Evolutionary conservation across 352 stramenopile genomes (phyloP), one percentile per base, ranked within the genome.

Genomic region (Phytophthora pseudosyringae): DNA sequence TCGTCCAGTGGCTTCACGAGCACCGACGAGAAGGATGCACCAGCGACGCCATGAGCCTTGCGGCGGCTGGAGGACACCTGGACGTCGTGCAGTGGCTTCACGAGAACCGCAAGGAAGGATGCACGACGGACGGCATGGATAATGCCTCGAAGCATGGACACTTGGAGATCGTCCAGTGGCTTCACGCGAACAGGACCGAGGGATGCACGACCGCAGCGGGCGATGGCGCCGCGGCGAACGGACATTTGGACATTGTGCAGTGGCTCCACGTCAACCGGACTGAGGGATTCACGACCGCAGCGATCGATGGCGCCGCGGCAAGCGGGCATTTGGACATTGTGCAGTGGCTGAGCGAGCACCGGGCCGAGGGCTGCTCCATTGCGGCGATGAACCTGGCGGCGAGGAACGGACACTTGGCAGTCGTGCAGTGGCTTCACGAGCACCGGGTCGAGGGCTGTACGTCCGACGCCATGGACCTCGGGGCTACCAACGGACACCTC

Each of bases 401-500:
- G 11, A 67, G 31, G 16, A 71, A 67, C 36, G 64, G 64, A 35
- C 50, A 71, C 28, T 38, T 67, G 15, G n/a, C 21, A 49, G 16
- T 63, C 12, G 36, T 71, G 15, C 28, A 50, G 13, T 71, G 64
- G 64, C 28, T 71, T 13, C 64, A 71, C 52, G 38, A 41, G 39
- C 13, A 67, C 32, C 49, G 64, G 10, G n/a, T 28, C 25, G 64
- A 71, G 25, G 64, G 57, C 38, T 67, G 64, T 21, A 59, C 64
- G 25, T 45, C 57, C 13, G 64, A 67, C 26, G 64, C 57, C 8
- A 71, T 67, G 50, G 64, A 71, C 15, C 52, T 71, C 43, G 57
- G 57, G 4, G 64, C 64, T 11, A 54, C 63, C 2, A 67, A 76
- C 7, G 78, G 78, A 13, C 64, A 86, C 32, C 53, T 89, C 16